Conservation (phyloP, 257 asterid genomes). For the Solanum chiquidenum region DNA sequence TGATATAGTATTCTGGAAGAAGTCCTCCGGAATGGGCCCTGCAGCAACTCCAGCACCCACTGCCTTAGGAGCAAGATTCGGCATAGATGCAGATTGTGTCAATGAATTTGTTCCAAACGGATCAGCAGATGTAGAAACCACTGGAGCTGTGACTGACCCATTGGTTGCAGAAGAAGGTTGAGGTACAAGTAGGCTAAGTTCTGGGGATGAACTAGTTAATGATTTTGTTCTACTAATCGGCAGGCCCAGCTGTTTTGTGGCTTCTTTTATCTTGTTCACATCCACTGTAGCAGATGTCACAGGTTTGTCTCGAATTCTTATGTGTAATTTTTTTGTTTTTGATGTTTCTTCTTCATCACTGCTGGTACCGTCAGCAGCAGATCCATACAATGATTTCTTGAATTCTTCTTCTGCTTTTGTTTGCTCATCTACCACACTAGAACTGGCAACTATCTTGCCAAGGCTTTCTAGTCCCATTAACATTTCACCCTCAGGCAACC, state of each 20-base stretch:
- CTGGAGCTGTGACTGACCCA: slow-evolving; percentile 34
- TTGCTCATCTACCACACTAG: slow-evolving; percentile 71
- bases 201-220: slow-evolving; percentile 59
- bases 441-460: slow-evolving; percentile 41
- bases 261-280: slow-evolving; percentile 91
- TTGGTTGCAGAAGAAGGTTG: slow-evolving; percentile 44
- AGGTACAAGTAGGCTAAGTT: slow-evolving; percentile 53
- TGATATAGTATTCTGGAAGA: slow-evolving; percentile 87
- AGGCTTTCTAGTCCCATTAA: slow-evolving; percentile 78
- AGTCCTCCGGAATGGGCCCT: slow-evolving; percentile 95
- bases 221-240: slow-evolving; percentile 86
- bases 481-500: slow-evolving; percentile 32
- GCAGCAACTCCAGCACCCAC: slow-evolving; percentile 59
- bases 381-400: slow-evolving; percentile 68
- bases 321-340: slow-evolving; percentile 60
- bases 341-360: slow-evolving; percentile 93
- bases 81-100: slow-evolving; percentile 40
- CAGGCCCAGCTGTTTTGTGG: slow-evolving; percentile 78
- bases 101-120: slow-evolving; percentile 54
- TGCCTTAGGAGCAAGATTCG: slow-evolving; percentile 39
- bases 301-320: slow-evolving; percentile 83
- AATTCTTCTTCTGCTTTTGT: slow-evolving; percentile 96
- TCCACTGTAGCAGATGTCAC: slow-evolving; percentile 78
- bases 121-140: slow-evolving; percentile 54
- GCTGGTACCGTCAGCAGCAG: slow-evolving; percentile 89